Evolutionary conservation across 2,329 filamentous ascomycete genomes (phyloP).

Genomic region (Fusarium continuum): DNA sequence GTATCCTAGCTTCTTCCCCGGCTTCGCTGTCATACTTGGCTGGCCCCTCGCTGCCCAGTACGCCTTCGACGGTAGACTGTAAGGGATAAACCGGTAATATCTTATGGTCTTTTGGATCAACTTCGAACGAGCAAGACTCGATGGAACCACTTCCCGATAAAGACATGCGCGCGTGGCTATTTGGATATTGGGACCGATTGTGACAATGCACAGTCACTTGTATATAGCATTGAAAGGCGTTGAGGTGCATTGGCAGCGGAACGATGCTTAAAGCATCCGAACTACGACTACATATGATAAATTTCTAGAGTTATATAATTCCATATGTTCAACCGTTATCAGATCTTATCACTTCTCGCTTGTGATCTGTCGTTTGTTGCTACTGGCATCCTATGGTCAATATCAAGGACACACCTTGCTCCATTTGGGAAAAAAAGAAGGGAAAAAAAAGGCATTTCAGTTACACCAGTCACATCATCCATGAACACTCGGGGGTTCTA

Average conservation of each 20-base stretch:
- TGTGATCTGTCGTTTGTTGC: not conserved
- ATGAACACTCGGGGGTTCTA: conserved; percentile 15
- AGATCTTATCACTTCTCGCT: too few relatives aligned
- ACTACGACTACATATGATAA: conserved; percentile 40
- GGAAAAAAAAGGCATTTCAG: too few relatives aligned
- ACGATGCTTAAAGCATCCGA: conserved; percentile 38
- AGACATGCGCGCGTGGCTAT: conserved; percentile 14
- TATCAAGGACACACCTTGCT: not conserved
- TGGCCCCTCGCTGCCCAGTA: conserved; percentile 48
- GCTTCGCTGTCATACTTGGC: conserved; percentile 47
- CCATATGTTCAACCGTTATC: conserved; percentile 37
- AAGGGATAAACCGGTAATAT: conserved; percentile 17
- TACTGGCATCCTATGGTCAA: not conserved
- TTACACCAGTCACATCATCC: not conserved
- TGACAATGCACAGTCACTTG: conserved; percentile 39
- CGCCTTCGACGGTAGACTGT: conserved; percentile 47
- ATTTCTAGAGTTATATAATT: conserved; percentile 42
- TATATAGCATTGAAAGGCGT: conserved; percentile 46
- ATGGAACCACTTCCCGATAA: conserved; percentile 17
- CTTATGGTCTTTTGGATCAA: conserved; percentile 13
- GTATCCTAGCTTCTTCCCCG: conserved; percentile 47
- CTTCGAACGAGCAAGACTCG: conserved; percentile 32
- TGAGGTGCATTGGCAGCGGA: conserved; percentile 38
- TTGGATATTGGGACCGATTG: conserved; percentile 19
- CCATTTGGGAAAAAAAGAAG: too few relatives aligned